These are phyloP conservation scores for Tolypocladium cylindrosporum DNA, from an alignment of 2,329 filamentous ascomycete species.

Conservation along the genomic window DNA sequence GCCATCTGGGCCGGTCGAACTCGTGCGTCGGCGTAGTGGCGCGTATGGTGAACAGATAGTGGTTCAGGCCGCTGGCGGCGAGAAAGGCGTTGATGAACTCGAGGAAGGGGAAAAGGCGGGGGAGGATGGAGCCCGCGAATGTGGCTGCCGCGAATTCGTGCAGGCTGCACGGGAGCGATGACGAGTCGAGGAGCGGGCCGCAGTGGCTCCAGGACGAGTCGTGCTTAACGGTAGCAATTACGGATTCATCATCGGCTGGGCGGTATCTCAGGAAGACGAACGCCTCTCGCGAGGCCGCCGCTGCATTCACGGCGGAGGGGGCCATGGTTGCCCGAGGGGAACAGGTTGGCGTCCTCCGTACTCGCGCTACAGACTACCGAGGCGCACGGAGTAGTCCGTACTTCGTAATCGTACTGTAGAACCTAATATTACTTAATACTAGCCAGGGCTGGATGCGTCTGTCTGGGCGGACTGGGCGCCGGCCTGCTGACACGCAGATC, in stretches of 20 bases:
- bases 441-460: background rate
- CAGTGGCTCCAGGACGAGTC: background rate
- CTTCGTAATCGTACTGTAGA: too few species aligned
- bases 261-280: background rate
- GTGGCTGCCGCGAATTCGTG: background rate
- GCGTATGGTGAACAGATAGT: background rate
- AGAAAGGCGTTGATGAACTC: background rate
- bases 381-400: too few species aligned
- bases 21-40: background rate
- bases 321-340: background rate
- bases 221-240: background rate
- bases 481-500: background rate
- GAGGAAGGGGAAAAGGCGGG: background rate
- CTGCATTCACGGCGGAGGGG: background rate
- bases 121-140: background rate
- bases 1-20: background rate
- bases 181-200: background rate
- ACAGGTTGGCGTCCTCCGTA: background rate
- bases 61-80: background rate
- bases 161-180: background rate
- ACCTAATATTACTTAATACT: background rate
- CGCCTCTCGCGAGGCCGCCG: background rate
- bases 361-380: too few species aligned
- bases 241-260: background rate
- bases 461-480: background rate